Conservation (phyloP, 2,329 filamentous ascomycete species). For the Colletotrichum coccodes region DNA sequence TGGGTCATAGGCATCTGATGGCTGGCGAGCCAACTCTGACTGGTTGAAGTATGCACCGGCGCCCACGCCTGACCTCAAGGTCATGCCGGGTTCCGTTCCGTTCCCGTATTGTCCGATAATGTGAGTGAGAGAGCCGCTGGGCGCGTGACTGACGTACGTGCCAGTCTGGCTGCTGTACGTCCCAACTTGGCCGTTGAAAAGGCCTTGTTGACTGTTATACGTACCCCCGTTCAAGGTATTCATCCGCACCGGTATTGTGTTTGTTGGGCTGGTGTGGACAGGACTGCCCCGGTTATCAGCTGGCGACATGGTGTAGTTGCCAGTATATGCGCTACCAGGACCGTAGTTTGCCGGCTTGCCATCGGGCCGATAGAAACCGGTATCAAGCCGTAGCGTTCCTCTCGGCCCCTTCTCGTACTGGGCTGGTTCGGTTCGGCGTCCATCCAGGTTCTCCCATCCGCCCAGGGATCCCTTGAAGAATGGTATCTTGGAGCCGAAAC, state of each 20-base stretch:
- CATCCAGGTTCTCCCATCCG: constrained; percentile 46
- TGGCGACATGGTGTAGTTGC: constrained; percentile 27
- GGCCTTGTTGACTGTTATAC: constrained; percentile 16
- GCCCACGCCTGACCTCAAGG: constrained; percentile 47
- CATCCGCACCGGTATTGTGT: constrained; percentile 16
- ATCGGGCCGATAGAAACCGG: constrained; percentile 37
- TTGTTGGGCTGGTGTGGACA: constrained; percentile 24
- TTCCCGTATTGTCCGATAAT: constrained; percentile 22
- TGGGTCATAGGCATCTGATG: constrained; percentile 48
- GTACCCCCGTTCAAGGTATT: constrained; percentile 19
- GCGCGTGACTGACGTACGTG: constrained; percentile 34
- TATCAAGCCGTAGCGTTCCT: constrained; percentile 35
- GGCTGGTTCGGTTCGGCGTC: constrained; percentile 22
- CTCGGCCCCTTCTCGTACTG: constrained; percentile 38
- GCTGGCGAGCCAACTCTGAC: constrained; percentile 48
- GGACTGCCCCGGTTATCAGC: constrained; percentile 25
- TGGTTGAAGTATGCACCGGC: constrained; percentile 51
- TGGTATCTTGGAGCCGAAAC: constrained; percentile 45
- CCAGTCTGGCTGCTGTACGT: constrained; percentile 27
- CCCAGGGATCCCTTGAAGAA: constrained; percentile 48
- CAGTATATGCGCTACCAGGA: constrained; percentile 1
- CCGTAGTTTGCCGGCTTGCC: constrained; percentile 16
- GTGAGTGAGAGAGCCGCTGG: constrained; percentile 24
- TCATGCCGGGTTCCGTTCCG: constrained; percentile 37
- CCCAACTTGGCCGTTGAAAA: constrained; percentile 15